Percentiles rank a stretch among this genome's conserved stretches.
Evolutionary conservation across 2,329 filamentous ascomycete species (phyloP).

Genomic region (Cadophora sp.): DNA sequence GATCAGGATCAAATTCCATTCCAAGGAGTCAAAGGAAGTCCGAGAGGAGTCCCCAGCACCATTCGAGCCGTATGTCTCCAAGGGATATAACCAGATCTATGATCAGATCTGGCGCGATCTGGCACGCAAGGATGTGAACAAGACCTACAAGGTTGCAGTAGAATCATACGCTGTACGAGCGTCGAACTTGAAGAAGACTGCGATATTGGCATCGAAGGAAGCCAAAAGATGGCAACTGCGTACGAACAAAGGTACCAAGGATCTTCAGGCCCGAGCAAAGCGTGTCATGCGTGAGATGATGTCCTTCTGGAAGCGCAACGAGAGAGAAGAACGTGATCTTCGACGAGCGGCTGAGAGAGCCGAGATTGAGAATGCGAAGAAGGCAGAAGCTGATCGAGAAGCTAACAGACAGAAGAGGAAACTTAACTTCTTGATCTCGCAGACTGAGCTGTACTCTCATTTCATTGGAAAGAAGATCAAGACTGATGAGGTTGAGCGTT

Average conservation of each 20-base stretch:
- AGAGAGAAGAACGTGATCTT: slow-evolving; percentile 93
- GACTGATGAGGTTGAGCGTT: slow-evolving; percentile 91
- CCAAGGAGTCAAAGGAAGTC: slow-evolving; percentile 51
- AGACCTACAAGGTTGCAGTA: slow-evolving; percentile 86
- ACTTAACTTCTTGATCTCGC: slow-evolving; percentile 98
- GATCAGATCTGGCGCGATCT: slow-evolving; percentile 97
- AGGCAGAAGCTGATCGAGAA: slow-evolving; percentile 96
- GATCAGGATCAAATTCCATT: slow-evolving; percentile 66
- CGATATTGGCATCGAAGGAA: slow-evolving; percentile 95
- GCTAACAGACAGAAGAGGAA: slow-evolving; percentile 97
- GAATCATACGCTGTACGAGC: slow-evolving; percentile 86
- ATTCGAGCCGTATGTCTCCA: slow-evolving; percentile 71
- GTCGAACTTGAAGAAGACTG: slow-evolving; percentile 98
- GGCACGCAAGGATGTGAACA: slow-evolving; percentile 90
- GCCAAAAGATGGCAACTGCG: slow-evolving; percentile 96
- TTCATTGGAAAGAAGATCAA: slow-evolving; percentile 99
- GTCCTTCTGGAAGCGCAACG: slow-evolving; percentile 98
- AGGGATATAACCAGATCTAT: slow-evolving; percentile 96
- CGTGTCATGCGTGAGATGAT: slow-evolving; percentile 99
- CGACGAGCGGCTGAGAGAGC: slow-evolving; percentile 94
- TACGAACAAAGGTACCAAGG: slow-evolving; percentile 98
- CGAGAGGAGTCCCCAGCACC: slow-evolving; percentile 52
- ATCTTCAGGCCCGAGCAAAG: slow-evolving; percentile 95
- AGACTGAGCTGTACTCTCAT: slow-evolving; percentile 98
- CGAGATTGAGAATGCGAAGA: slow-evolving; percentile 95